A percentile compares a stretch with the other conserved stretches of the same genome.
These are phyloP conservation scores for Mallotus japonicus DNA, from an alignment of 441 rosid species.

Conservation along the genomic window DNA sequence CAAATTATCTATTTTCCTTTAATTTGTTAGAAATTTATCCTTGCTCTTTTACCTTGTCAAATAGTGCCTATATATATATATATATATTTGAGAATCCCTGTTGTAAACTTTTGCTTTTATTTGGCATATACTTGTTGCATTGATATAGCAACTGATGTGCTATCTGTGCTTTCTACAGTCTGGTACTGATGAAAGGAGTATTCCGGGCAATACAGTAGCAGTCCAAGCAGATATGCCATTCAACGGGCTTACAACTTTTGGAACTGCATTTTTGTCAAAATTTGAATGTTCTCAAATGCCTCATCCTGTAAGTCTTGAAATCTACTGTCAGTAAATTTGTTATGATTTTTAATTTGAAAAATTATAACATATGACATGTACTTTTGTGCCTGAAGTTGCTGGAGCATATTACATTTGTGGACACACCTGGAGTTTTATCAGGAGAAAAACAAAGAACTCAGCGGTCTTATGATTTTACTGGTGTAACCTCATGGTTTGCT, in stretches of 20 bases:
- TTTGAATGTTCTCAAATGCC: conserved; percentile 99
- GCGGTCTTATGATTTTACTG: conserved; percentile 85
- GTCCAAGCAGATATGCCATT: conserved; percentile 99
- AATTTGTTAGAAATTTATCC: background rate
- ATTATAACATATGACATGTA: conserved; percentile 15
- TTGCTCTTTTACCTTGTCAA: background rate
- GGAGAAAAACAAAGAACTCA: conserved; percentile 94
- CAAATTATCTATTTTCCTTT: background rate
- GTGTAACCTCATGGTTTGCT: conserved; percentile 97
- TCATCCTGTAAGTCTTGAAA: conserved; percentile 64
- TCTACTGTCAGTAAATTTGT: conserved; percentile 11
- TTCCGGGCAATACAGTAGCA: conserved; percentile 93
- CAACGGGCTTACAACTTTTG: conserved; percentile 86
- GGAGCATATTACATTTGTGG: conserved; percentile 88
- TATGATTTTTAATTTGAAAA: conserved; percentile 14
- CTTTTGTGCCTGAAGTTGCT: conserved; percentile 59
- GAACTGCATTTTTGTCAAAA: conserved; percentile 91
- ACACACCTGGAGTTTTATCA: conserved; percentile 92
- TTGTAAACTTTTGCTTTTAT: background rate
- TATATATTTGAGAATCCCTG: too few species aligned
- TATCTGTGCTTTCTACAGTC: conserved; percentile 48
- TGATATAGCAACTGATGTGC: background rate
- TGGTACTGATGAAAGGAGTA: conserved; percentile 94
- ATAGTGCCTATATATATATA: too few species aligned
- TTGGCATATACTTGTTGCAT: background rate